Base-by-base conservation (phyloP, 2,329 filamentous ascomycete species). In the Diaporthe capsici region DNA sequence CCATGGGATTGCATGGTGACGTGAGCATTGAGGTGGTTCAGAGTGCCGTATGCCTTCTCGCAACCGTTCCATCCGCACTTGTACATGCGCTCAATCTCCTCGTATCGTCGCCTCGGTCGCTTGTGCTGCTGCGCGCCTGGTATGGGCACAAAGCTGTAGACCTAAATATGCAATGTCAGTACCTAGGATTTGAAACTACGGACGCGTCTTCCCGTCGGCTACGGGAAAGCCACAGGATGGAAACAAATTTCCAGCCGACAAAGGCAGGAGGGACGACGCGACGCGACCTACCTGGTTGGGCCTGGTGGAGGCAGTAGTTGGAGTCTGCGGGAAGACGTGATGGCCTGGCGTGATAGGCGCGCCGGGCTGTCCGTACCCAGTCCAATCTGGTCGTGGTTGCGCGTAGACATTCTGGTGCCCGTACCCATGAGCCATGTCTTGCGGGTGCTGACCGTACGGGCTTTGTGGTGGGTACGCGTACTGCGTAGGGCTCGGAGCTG, bases 31-130 rank as follows among this genome's bases (percentile, higher is more conserved):
- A 99, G 85, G 84, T 99, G 97, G 84, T 99, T 99, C 77, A 99
- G 87, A 65, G 97, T 99, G 76, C 97, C 97, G 80, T 99, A 99
- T 3, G 97, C 97, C 87, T 99, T 99, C 85, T 99, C 97, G 82
- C 97, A 99, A 12, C 96, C 96, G 79, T 98, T 96, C 95, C 95
- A 98, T 37, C 96, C 97, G 82, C 97, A 99, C 86, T 98, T 98
- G 89, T 99, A 98, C 97, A 99, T 98, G 82, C 97, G 93, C 87
- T 99, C 97, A 80, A 99, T 99, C 84, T 99, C 97, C 85, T 99
- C 97, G 81, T 98, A 99, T 72, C 97, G 92, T 81, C 97, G 90
- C 78, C 97, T 92, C 17, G 97, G 97, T 75, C 97, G 92, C 88
- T 99, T 99, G 84, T 98, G 96, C 84, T 99, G 97, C 83, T 98